phyloP scores from a whole-genome alignment of 805 yeast genomes.

The Ascoidea rubescens region DNA sequence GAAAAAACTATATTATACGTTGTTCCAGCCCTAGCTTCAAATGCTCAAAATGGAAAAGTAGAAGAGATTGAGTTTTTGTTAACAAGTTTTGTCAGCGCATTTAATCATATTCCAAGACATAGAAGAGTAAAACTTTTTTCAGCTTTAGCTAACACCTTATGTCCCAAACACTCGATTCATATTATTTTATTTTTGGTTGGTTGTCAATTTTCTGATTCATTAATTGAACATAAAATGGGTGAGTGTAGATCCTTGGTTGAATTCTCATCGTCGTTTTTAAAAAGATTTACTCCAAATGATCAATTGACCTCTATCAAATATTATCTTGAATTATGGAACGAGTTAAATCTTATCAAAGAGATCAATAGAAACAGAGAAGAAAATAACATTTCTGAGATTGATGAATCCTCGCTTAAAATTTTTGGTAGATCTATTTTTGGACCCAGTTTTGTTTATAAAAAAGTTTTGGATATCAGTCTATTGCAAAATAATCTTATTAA shows the following conservation, averaged over 20 bases:
- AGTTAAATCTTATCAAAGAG: slow-evolving; percentile 12
- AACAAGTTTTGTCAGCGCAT: slow-evolving; percentile 86
- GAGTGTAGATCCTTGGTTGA: slow-evolving; percentile 61
- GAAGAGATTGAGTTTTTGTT: slow-evolving; percentile 75
- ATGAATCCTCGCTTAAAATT: slow-evolving; percentile 24
- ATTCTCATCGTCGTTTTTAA: slow-evolving; percentile 57
- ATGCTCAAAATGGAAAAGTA: slow-evolving; percentile 23
- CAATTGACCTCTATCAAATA: slow-evolving; percentile 43
- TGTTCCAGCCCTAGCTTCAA: slow-evolving; percentile 69
- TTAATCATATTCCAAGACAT: slow-evolving; percentile 91
- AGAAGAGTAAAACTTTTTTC: slow-evolving; percentile 79
- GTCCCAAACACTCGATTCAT: slow-evolving; percentile 51
- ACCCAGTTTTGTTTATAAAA: slow-evolving; percentile 37
- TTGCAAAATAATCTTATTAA: slow-evolving; percentile 39
- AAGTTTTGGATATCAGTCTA: slow-evolving; percentile 30
- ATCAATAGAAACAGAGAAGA: slow-evolving; percentile 21
- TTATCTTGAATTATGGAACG: slow-evolving; percentile 32
- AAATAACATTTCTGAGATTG: slow-evolving; percentile 17
- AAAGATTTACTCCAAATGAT: slow-evolving; percentile 51
- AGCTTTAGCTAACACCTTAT: slow-evolving; percentile 64
- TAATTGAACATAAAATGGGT: slow-evolving; percentile 39
- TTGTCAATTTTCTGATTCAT: slow-evolving; percentile 51
- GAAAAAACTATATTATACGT: slow-evolving; percentile 84
- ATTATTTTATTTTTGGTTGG: slow-evolving; percentile 68
- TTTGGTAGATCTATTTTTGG: slow-evolving; percentile 49